phyloP scores from a whole-genome alignment of 768 basidiomycete genomes.

The Russula olivacea region DNA sequence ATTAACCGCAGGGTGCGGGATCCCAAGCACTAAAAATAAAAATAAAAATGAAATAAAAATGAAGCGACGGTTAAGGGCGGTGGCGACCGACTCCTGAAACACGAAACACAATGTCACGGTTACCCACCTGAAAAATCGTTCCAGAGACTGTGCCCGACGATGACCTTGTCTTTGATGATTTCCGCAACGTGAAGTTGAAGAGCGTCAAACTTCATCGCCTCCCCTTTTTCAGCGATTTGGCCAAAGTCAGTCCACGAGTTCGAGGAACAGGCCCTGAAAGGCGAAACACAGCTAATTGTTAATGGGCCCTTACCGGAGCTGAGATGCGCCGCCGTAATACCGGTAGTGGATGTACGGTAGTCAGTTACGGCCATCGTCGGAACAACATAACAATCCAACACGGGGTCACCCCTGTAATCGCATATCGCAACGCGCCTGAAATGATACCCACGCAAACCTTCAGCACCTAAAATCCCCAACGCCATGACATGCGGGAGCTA shows the following conservation, averaged over 20 bases:
- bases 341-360: slow-evolving; percentile 63
- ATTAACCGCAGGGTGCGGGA: slow-evolving; percentile 69
- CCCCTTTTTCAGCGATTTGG: slow-evolving; percentile 33
- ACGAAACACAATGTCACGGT: slow-evolving; percentile 13
- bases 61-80: slow-evolving; percentile 19
- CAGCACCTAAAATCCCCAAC: background rate
- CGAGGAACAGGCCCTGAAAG: background rate
- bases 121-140: slow-evolving; percentile 67
- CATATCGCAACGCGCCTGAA: slow-evolving; percentile 40
- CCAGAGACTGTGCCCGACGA: slow-evolving; percentile 78
- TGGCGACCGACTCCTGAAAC: background rate
- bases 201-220: slow-evolving; percentile 50
- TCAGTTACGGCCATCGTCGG: slow-evolving; percentile 68
- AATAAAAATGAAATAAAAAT: slow-evolving; percentile 4
- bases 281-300: background rate
- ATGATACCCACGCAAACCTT: background rate
- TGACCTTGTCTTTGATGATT: slow-evolving; percentile 60
- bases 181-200: slow-evolving; percentile 64
- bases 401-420: slow-evolving; percentile 42
- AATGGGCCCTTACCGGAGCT: slow-evolving; percentile 33
- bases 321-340: slow-evolving; percentile 42
- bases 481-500: slow-evolving; percentile 3
- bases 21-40: slow-evolving; percentile 55
- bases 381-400: slow-evolving; percentile 60
- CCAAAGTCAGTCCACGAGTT: background rate